Evolutionary conservation across 2,329 filamentous ascomycete species (phyloP).

Genomic region (Colletotrichum chrysophilum): DNA sequence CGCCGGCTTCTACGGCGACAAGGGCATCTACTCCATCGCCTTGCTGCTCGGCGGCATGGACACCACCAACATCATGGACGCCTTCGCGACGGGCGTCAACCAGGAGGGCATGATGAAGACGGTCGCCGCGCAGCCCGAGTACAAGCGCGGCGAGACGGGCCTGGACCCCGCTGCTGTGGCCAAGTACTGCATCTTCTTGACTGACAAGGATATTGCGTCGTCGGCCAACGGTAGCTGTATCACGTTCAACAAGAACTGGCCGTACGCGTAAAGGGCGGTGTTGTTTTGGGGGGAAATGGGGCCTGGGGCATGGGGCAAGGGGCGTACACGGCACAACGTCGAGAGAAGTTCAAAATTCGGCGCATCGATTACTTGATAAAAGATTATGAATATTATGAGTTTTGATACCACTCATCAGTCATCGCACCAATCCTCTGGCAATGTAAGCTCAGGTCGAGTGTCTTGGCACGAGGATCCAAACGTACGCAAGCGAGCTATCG

Average conservation of each 20-base stretch:
- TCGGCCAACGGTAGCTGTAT: conserved; percentile 37
- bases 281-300: neutral
- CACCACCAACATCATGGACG: conserved; percentile 32
- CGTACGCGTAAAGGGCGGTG: conserved; percentile 27
- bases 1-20: conserved; percentile 57
- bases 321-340: neutral
- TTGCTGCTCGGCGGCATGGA: conserved; percentile 20
- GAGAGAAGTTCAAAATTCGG: neutral
- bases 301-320: neutral
- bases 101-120: conserved; percentile 33
- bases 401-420: neutral
- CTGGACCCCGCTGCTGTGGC: conserved; percentile 41
- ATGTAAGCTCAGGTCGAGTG: neutral
- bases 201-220: conserved; percentile 35
- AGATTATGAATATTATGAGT: neutral
- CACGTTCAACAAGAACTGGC: conserved; percentile 41
- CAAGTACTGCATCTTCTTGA: conserved; percentile 41
- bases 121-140: conserved; percentile 30
- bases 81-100: conserved; percentile 40
- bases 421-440: neutral
- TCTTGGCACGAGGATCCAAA: neutral
- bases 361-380: neutral
- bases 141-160: conserved; percentile 29
- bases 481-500: neutral
- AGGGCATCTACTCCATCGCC: conserved; percentile 47